phyloP scores from a whole-genome alignment of 805 yeast species.

The Kluyveromyces wickerhamii region DNA sequence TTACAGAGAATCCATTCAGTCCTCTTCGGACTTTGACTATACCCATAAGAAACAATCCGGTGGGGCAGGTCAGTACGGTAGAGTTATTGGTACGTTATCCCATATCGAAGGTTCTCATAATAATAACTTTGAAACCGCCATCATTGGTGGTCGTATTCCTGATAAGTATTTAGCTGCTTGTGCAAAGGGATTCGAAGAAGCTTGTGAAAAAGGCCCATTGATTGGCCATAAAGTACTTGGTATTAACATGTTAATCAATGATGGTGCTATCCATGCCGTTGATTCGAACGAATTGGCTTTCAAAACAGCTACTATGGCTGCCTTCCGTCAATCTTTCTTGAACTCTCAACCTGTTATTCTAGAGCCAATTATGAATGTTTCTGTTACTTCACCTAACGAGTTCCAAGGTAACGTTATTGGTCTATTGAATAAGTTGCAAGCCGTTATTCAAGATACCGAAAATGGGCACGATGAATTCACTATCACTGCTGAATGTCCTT shows the following conservation, averaged over 20 bases:
- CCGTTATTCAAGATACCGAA: slow-evolving; percentile 89
- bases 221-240: slow-evolving; percentile 93
- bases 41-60: slow-evolving; percentile 98
- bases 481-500: slow-evolving; percentile 89
- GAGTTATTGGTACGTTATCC: slow-evolving; percentile 78
- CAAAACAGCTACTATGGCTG: slow-evolving; percentile 84
- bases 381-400: slow-evolving; percentile 90
- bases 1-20: slow-evolving; percentile 84
- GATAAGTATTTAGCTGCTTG: slow-evolving; percentile 93
- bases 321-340: slow-evolving; percentile 86
- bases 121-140: slow-evolving; percentile 73
- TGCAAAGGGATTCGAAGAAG: slow-evolving; percentile 91
- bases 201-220: slow-evolving; percentile 92
- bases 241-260: slow-evolving; percentile 86
- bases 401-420: slow-evolving; percentile 94
- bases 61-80: slow-evolving; percentile 99
- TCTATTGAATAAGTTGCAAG: slow-evolving; percentile 82
- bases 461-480: slow-evolving; percentile 93
- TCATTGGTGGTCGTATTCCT: slow-evolving; percentile 95
- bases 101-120: slow-evolving; percentile 43
- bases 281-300: slow-evolving; percentile 95
- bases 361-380: slow-evolving; percentile 94
- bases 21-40: slow-evolving; percentile 73
- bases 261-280: slow-evolving; percentile 95
- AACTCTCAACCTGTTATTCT: slow-evolving; percentile 78